These are phyloP conservation scores for Alternaria metachromatica DNA, from an alignment of 2,329 filamentous ascomycete genomes.

Conservation along the genomic window DNA sequence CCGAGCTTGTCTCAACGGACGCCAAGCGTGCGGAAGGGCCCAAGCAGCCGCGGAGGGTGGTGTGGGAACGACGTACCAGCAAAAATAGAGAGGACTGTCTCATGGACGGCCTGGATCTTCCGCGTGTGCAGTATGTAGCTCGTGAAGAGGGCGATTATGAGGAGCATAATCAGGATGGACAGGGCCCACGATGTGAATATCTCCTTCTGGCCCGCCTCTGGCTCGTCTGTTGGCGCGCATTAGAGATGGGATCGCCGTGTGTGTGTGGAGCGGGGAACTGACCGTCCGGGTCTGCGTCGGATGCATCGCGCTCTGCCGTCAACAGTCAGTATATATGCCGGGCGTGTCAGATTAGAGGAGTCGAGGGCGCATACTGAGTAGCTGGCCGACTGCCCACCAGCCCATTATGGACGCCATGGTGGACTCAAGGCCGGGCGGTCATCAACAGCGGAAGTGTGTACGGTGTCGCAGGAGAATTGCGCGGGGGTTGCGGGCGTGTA, in stretches of 20 bases:
- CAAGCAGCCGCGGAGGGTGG: background rate
- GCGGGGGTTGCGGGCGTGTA: background rate
- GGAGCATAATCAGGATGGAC: constrained; percentile 92
- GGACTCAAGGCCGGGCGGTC: constrained; percentile 33
- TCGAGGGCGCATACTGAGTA: constrained; percentile 47
- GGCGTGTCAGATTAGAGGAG: background rate
- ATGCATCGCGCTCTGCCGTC: constrained; percentile 51
- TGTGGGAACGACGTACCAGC: constrained; percentile 65
- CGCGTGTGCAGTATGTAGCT: constrained; percentile 97
- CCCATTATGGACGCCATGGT: constrained; percentile 49
- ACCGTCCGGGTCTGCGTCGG: constrained; percentile 57
- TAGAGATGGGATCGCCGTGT: constrained; percentile 37
- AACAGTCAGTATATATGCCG: constrained; percentile 10
- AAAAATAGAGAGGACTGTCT: constrained; percentile 98
- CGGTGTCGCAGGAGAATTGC: constrained; percentile 7
- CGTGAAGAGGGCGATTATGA: constrained; percentile 93
- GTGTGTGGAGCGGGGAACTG: constrained; percentile 28
- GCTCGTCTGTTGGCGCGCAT: constrained; percentile 61
- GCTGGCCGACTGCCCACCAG: constrained; percentile 46
- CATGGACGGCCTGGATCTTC: constrained; percentile 96
- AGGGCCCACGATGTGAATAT: constrained; percentile 96
- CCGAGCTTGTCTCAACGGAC: constrained; percentile 11
- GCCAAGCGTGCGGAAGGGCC: constrained; percentile 1
- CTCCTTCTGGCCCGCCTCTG: constrained; percentile 89
- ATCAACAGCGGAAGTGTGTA: constrained; percentile 31